These are phyloP conservation scores for Cicer bijugum DNA, from an alignment of 306 rosid genomes.

Conservation along the genomic window DNA sequence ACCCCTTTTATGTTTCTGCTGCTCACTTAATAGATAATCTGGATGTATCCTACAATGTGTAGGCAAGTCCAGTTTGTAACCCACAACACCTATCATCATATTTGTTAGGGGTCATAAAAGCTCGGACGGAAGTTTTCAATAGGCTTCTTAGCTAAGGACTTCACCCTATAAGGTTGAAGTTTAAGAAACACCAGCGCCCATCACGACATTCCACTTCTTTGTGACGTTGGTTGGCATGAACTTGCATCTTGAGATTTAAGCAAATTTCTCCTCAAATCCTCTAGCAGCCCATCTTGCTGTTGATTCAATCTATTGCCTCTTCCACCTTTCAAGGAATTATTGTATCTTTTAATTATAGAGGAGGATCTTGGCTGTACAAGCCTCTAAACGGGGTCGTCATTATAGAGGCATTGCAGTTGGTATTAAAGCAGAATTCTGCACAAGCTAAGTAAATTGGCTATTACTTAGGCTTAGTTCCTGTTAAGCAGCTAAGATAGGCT, in stretches of 20 bases:
- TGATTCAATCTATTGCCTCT: not conserved
- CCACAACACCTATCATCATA: too few species aligned
- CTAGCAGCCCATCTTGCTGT: not conserved
- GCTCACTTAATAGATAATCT: too few species aligned
- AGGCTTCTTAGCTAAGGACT: too few species aligned
- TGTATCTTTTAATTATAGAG: not conserved
- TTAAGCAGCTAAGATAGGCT: too few species aligned
- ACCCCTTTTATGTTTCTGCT: too few species aligned
- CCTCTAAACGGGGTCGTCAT: not conserved
- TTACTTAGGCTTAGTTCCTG: too few species aligned
- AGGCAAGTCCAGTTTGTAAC: too few species aligned
- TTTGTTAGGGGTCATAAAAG: too few species aligned
- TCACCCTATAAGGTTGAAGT: too few species aligned
- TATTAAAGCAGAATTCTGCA: not conserved
- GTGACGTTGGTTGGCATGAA: not conserved
- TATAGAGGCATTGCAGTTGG: not conserved
- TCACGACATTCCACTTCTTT: not conserved
- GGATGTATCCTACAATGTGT: not conserved
- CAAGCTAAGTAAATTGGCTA: not conserved
- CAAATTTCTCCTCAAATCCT: not conserved
- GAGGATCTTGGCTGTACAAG: not conserved
- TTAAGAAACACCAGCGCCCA: not conserved
- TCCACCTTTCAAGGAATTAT: not conserved
- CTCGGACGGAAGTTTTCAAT: too few species aligned
- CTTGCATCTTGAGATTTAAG: not conserved